Base-by-base conservation (phyloP, 495 filamentous ascomycete species). In the Rusavskia elegans region DNA sequence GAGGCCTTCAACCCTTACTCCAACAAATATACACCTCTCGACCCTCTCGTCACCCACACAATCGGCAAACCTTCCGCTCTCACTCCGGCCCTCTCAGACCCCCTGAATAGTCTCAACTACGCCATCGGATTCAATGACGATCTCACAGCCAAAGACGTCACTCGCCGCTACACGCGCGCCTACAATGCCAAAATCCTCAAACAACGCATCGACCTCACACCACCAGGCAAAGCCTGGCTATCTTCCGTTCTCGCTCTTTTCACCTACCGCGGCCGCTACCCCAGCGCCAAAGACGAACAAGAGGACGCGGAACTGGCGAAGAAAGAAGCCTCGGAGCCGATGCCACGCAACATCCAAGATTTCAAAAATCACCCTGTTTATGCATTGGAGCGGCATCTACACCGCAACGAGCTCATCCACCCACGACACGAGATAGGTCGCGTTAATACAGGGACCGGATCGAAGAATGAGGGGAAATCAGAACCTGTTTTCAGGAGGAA, bases 341-440 rank as follows among this genome's bases (percentile, higher is more conserved):
- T 99, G 81, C 92, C 92, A 5, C 77, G 80, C 42, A 95, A 89
- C 57, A 78, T 96, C 17, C 77, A 81, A 42, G 90, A 97, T 59
- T 93, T 96, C 66, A 95, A 94, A 62, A 81, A 85, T 58, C 92
- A 99, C 65, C 93, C 93, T 0, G 66, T 86, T 44, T 96, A 89
- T 59, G 89, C 85, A 2, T 74, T 99, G 0, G 84, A 95, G 57
- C 73, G 93, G 42, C 89, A 97, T 68, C 66, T 99, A n/a, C 80
- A 77, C 46, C 74, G 81, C 19, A 81, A 92, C 58, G 85, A 99
- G 66, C 81, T 88, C 11, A 73, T 92, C 13, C 74, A 80, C 42
- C 84, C 80, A 0, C 85, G 80, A 42, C 71, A 78, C 9, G 68
- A 76, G n/a, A 80, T 82, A 44, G 90, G 92, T 13, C 88, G 83